These are phyloP conservation scores for Nakazawaea anatomiae DNA, from an alignment of 805 yeast species.

Conservation along the genomic window DNA sequence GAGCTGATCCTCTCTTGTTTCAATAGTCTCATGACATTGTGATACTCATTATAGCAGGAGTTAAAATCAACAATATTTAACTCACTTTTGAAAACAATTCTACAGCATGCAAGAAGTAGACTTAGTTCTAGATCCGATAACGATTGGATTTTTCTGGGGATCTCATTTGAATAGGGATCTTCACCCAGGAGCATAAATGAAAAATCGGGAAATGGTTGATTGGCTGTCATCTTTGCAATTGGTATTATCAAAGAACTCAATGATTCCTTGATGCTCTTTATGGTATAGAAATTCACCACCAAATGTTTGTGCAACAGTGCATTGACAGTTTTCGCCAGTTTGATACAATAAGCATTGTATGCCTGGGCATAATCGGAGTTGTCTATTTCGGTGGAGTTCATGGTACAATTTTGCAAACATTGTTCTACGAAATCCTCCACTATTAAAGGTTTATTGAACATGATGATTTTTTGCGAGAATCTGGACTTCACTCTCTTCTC, in stretches of 20 bases:
- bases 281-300: slow-evolving; percentile 47
- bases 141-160: slow-evolving; percentile 19
- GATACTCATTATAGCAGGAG: slow-evolving; percentile 71
- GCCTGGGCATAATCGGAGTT: slow-evolving; percentile 11
- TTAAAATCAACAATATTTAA: slow-evolving; percentile 66
- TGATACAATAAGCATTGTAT: slow-evolving; percentile 30
- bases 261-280: slow-evolving; percentile 50
- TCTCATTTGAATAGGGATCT: slow-evolving; percentile 7
- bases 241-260: slow-evolving; percentile 38
- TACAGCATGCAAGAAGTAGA: slow-evolving; percentile 66
- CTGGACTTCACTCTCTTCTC: slow-evolving; percentile 91
- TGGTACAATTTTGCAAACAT: slow-evolving; percentile 33
- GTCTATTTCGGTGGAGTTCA: slow-evolving; percentile 18
- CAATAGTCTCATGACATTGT: slow-evolving; percentile 39
- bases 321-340: slow-evolving; percentile 19
- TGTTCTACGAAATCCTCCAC: slow-evolving; percentile 46
- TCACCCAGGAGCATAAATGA: neutral
- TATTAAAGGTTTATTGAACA: slow-evolving; percentile 44
- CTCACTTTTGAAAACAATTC: slow-evolving; percentile 57
- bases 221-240: slow-evolving; percentile 25
- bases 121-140: slow-evolving; percentile 70
- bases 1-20: slow-evolving; percentile 28
- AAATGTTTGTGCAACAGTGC: slow-evolving; percentile 31
- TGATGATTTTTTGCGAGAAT: slow-evolving; percentile 73
- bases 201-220: slow-evolving; percentile 21